phyloP scores from a whole-genome alignment of 805 yeast species.

The Saccharomycopsis capsularis region DNA sequence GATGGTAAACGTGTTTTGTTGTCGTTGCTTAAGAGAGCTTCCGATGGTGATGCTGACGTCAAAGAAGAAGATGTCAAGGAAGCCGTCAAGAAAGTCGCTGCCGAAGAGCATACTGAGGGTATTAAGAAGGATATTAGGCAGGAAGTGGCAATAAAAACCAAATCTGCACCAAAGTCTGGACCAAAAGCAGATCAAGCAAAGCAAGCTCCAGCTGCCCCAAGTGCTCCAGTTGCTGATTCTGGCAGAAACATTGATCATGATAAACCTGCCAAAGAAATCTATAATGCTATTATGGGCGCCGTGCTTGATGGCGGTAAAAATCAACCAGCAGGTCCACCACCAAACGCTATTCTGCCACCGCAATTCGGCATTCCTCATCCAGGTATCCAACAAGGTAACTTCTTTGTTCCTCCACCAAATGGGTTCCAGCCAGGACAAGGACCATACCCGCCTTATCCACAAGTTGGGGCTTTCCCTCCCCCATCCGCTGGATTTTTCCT shows the following conservation, averaged over 20 bases:
- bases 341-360: conserved; percentile 21
- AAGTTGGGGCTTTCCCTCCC: conserved; percentile 23
- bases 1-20: conserved; percentile 1
- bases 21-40: conserved; percentile 10
- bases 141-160: neutral
- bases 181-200: conserved; percentile 10
- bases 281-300: conserved; percentile 19
- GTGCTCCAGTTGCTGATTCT: neutral
- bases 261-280: conserved; percentile 19
- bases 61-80: conserved; percentile 2
- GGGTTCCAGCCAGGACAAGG: conserved; percentile 20
- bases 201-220: neutral
- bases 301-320: neutral
- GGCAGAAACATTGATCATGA: conserved; percentile 15
- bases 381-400: conserved; percentile 25
- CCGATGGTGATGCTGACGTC: conserved; percentile 10
- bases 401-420: conserved; percentile 21
- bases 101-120: conserved; percentile 24
- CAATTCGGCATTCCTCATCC: conserved; percentile 27
- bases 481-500: conserved; percentile 14
- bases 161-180: conserved; percentile 20
- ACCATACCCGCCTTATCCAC: conserved; percentile 21
- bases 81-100: conserved; percentile 9
- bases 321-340: conserved; percentile 10
- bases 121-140: conserved; percentile 27